phyloP scores from a whole-genome alignment of 2,329 filamentous ascomycete species.

The Chrysosporium queenslandicum region DNA sequence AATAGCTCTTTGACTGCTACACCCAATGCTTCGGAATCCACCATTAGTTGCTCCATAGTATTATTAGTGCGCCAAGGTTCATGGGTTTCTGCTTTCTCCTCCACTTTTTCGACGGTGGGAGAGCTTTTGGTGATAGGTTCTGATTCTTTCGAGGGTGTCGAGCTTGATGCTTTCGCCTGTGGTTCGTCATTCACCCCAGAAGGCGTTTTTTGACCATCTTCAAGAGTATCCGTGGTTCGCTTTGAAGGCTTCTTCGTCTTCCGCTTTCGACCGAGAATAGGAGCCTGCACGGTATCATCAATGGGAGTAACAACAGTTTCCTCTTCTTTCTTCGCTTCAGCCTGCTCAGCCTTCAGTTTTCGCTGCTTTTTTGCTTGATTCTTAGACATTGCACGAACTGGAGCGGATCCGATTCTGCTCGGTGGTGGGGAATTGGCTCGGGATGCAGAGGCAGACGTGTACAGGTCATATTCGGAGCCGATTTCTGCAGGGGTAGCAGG shows the following conservation, averaged over 20 bases:
- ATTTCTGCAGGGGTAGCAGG: slow-evolving; percentile 52
- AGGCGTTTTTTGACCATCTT: slow-evolving; percentile 8
- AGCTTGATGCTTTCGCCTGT: not conserved
- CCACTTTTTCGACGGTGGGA: slow-evolving; percentile 20
- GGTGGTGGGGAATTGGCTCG: slow-evolving; percentile 49
- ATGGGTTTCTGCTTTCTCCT: slow-evolving; percentile 19
- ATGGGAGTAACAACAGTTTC: slow-evolving; percentile 23
- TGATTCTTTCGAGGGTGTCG: not conserved
- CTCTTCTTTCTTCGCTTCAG: slow-evolving; percentile 37
- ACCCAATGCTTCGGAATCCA: slow-evolving; percentile 30
- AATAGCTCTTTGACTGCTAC: slow-evolving; percentile 34
- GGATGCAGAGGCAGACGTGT: slow-evolving; percentile 50
- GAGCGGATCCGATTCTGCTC: slow-evolving; percentile 49
- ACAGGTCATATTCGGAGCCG: slow-evolving; percentile 49
- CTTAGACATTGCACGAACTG: slow-evolving; percentile 51
- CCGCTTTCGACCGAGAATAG: slow-evolving; percentile 54
- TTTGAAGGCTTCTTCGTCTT: slow-evolving; percentile 42
- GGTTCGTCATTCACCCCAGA: slow-evolving; percentile 6
- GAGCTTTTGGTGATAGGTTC: slow-evolving; percentile 4
- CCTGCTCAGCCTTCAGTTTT: slow-evolving; percentile 41
- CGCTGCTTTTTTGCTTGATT: slow-evolving; percentile 53
- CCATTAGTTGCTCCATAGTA: slow-evolving; percentile 32
- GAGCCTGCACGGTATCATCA: slow-evolving; percentile 49
- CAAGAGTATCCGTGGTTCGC: slow-evolving; percentile 17
- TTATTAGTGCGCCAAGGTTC: slow-evolving; percentile 34